Evolutionary conservation across 163 green algal species (phyloP), one percentile per base, ranked within the genome.

Genomic region (Botryococcus braunii): DNA sequence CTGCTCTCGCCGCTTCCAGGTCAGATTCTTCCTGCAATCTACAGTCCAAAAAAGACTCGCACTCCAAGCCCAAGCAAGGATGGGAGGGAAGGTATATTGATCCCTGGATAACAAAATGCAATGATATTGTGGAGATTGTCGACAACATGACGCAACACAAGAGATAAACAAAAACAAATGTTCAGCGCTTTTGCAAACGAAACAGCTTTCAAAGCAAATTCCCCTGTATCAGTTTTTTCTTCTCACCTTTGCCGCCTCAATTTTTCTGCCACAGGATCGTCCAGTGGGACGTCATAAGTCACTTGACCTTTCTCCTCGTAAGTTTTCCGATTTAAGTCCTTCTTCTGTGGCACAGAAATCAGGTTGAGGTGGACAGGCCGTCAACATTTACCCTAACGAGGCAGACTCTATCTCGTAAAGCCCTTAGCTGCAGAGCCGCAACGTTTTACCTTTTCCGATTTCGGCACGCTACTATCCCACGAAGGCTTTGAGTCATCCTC

Each of bases 241-340:
- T n/a, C n/a, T n/a, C 57, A 86, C 83, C 75, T 83, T 63, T 93
- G 87, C 48, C 71, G 80, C 39, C 89, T 75, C 35, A 88, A 62
- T 69, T 89, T 89, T 73, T 96, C 89, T 0, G 75, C 81, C 4
- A 87, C 66, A 0, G 88, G 88, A 65, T 96, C 88, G 60, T 94
- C 89, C 37, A 95, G 75, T 0, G 87, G 85, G 62, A 82, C 78
- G 27, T 90, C 83, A 3, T 81, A 49, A 11, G 48, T 50, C 55
- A 66, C 56, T 34, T 31, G 64, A 9, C 60, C 75, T 21, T 65
- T 68, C 46, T 82, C 65, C 47, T 77, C 74, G 60, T 83, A 79
- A 2, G 72, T 68, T 35, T 89, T 92, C 62, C 88, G 89, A 68
- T 86, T 89, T 32, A 80, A 66, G 25, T 85, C 83, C 71, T 88